Percentiles rank a stretch among this genome's conserved stretches.
phyloP scores from a whole-genome alignment of 2,329 filamentous ascomycete genomes.

The Bipolaris zeicola region DNA sequence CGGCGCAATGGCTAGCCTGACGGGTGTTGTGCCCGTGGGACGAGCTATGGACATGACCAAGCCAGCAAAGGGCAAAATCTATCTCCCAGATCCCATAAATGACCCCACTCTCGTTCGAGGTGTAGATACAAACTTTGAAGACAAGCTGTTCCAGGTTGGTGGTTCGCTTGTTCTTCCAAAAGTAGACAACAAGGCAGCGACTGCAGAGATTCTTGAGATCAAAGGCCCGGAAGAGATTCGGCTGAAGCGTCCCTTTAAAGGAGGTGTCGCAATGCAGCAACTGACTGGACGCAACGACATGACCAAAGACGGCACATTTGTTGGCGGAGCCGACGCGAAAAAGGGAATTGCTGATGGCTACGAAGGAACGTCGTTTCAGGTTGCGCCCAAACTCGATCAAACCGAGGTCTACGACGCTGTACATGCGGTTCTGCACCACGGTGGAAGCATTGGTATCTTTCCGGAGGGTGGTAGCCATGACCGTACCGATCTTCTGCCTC shows the following conservation, averaged over 20 bases:
- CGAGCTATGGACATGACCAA: slow-evolving; percentile 89
- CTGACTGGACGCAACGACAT: slow-evolving; percentile 80
- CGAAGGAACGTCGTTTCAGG: slow-evolving; percentile 80
- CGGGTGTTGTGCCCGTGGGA: slow-evolving; percentile 90
- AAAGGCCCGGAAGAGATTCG: slow-evolving; percentile 78
- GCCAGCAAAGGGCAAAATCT: slow-evolving; percentile 77
- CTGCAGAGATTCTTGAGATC: slow-evolving; percentile 82
- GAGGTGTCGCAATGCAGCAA: slow-evolving; percentile 74
- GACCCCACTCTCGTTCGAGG: slow-evolving; percentile 82
- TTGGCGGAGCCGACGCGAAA: slow-evolving; percentile 58
- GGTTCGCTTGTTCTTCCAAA: slow-evolving; percentile 88
- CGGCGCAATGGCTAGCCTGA: slow-evolving; percentile 80
- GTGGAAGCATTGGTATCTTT: slow-evolving; percentile 94
- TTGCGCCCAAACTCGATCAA: slow-evolving; percentile 92
- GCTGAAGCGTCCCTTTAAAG: slow-evolving; percentile 86
- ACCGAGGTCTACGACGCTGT: slow-evolving; percentile 92
- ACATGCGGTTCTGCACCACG: slow-evolving; percentile 78
- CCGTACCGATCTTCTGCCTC: slow-evolving; percentile 83
- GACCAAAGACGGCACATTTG: slow-evolving; percentile 68
- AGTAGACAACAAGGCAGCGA: slow-evolving; percentile 79
- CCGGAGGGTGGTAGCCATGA: slow-evolving; percentile 97
- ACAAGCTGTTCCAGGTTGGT: slow-evolving; percentile 57
- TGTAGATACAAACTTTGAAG: slow-evolving; percentile 81
- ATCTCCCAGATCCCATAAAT: slow-evolving; percentile 84
- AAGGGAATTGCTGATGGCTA: slow-evolving; percentile 63